These are phyloP conservation scores for Dendrobium huoshanense DNA, from an alignment of 106 monocot species.

Conservation along the genomic window DNA sequence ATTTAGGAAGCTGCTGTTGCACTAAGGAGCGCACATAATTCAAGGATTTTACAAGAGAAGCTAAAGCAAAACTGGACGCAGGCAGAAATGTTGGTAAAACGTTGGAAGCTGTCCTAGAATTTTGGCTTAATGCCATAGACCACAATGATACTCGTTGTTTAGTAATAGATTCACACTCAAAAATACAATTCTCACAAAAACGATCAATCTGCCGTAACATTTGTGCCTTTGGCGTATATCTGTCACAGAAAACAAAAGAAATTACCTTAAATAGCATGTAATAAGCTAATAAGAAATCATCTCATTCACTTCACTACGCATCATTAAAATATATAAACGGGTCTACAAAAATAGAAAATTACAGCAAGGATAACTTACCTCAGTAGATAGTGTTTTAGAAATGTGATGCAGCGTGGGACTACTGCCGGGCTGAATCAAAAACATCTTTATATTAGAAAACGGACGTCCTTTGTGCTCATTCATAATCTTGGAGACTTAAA, in stretches of 20 bases:
- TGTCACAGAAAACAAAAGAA: constrained; percentile 22
- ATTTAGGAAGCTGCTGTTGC: constrained; percentile 71
- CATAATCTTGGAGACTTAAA: background rate
- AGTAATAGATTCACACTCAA: constrained; percentile 48
- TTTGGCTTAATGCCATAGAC: constrained; percentile 30
- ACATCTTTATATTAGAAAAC: constrained; percentile 20
- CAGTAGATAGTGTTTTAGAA: constrained; percentile 85
- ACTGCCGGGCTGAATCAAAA: constrained; percentile 79
- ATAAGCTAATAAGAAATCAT: background rate
- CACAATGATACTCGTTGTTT: constrained; percentile 34
- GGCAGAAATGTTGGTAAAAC: constrained; percentile 13
- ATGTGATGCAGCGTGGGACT: constrained; percentile 70
- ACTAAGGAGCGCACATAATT: constrained; percentile 90
- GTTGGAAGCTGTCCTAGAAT: constrained; percentile 24
- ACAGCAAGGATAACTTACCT: constrained; percentile 42
- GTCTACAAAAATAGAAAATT: constrained; percentile 1
- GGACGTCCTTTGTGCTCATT: background rate
- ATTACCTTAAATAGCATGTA: constrained; percentile 5
- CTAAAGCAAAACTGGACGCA: constrained; percentile 59
- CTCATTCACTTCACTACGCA: background rate
- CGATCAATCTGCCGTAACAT: constrained; percentile 79
- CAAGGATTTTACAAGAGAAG: constrained; percentile 81
- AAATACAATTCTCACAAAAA: constrained; percentile 71
- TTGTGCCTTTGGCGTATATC: constrained; percentile 78
- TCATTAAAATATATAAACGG: constrained; percentile 3